Conservation (phyloP, 2,329 filamentous ascomycete species). For the Tolypocladium tropicale region DNA sequence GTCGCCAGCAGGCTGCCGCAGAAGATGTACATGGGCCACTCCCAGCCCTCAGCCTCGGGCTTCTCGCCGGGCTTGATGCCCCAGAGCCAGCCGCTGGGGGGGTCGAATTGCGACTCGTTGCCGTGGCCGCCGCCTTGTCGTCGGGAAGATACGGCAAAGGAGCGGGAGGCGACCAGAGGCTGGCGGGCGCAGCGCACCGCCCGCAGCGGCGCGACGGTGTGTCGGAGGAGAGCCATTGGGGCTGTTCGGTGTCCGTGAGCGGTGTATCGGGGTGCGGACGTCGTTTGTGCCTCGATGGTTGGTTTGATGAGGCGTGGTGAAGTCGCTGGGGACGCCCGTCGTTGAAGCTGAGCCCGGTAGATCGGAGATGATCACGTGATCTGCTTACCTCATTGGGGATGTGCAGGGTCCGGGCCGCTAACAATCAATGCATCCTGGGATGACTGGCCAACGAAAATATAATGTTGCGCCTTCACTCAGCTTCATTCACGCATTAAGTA, state of each 20-base stretch:
- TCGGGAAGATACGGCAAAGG: conserved; percentile 35
- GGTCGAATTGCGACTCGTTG: conserved; percentile 73
- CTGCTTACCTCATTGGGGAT: not conserved
- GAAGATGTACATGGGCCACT: conserved; percentile 74
- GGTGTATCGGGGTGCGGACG: conserved; percentile 11
- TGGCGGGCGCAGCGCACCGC: conserved; percentile 27
- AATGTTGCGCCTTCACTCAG: too few relatives aligned
- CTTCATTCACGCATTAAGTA: too few relatives aligned
- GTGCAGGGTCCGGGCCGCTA: too few relatives aligned
- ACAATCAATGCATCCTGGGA: too few relatives aligned
- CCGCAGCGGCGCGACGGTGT: conserved; percentile 24
- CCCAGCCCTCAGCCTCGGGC: conserved; percentile 93
- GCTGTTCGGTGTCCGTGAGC: not conserved
- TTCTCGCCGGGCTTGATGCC: conserved; percentile 93
- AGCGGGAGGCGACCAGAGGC: conserved; percentile 19
- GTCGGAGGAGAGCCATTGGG: conserved; percentile 25
- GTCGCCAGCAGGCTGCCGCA: conserved; percentile 68
- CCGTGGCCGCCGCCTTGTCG: conserved; percentile 28
- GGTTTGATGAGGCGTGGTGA: not conserved
- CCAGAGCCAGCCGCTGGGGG: conserved; percentile 85
- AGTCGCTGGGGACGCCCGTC: not conserved
- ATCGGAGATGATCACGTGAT: not conserved
- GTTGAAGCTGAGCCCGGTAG: not conserved
- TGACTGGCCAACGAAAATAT: too few relatives aligned
- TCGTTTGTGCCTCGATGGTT: conserved; percentile 18